These are phyloP conservation scores for Picochlorum costavermella DNA, from an alignment of 139 green algal genomes.

Conservation along the genomic window DNA sequence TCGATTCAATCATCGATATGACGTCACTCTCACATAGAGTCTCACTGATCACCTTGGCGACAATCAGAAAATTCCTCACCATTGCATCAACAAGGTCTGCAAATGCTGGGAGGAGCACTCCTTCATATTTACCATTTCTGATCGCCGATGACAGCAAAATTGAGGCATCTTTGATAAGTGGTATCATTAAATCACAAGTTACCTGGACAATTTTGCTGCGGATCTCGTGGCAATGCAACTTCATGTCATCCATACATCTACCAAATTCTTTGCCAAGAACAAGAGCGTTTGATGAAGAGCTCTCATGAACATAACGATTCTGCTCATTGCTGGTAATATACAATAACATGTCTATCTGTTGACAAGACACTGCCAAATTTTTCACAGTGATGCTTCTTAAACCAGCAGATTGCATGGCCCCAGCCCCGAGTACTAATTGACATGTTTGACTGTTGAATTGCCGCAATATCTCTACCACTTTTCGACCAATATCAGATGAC, in stretches of 20 bases:
- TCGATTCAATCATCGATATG: no score
- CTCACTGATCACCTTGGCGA: no score
- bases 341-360: slow-evolving; percentile 47
- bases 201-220: slow-evolving; percentile 89
- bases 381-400: slow-evolving; percentile 90
- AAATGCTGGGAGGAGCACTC: background rate
- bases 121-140: background rate
- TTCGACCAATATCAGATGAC: slow-evolving; percentile 50
- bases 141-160: background rate
- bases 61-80: no score
- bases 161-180: background rate
- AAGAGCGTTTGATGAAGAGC: background rate
- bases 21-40: no score
- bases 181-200: slow-evolving; percentile 58
- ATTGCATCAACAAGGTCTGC: background rate
- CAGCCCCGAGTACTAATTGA: slow-evolving; percentile 84
- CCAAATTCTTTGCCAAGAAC: background rate
- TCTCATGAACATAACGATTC: background rate
- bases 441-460: slow-evolving; percentile 79
- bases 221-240: slow-evolving; percentile 67
- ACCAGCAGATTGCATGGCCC: slow-evolving; percentile 78
- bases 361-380: slow-evolving; percentile 70
- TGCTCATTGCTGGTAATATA: slow-evolving; percentile 24
- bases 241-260: slow-evolving; percentile 52
- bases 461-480: slow-evolving; percentile 71